Percentiles rank a stretch among this genome's conserved stretches.
Evolutionary conservation across 768 basidiomycete genomes (phyloP).

Genomic region (Leccinum subtestaceum): DNA sequence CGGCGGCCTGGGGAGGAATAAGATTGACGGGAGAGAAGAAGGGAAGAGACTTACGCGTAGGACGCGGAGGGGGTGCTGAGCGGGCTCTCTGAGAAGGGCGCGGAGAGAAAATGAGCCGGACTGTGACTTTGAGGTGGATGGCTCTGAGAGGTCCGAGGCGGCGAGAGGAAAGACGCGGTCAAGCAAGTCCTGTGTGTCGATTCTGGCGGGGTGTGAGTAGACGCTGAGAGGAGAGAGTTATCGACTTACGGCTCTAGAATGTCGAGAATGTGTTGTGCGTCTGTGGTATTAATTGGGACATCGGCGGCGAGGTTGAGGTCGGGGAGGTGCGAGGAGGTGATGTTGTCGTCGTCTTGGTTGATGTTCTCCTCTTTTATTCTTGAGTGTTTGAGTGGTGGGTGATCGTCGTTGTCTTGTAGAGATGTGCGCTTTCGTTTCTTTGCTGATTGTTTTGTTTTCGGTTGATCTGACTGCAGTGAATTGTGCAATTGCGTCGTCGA

Average conservation of each 20-base stretch:
- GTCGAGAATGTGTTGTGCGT: constrained; percentile 56
- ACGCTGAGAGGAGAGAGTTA: neutral
- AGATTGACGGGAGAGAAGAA: constrained; percentile 11
- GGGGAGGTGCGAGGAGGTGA: constrained; percentile 17
- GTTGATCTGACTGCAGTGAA: constrained; percentile 31
- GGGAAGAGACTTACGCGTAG: constrained; percentile 49
- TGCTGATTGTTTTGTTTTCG: constrained; percentile 30
- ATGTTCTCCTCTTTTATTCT: constrained; percentile 39
- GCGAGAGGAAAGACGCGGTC: constrained; percentile 73
- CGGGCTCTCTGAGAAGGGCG: constrained; percentile 50
- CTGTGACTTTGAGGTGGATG: constrained; percentile 38
- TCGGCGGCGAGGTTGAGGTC: constrained; percentile 43
- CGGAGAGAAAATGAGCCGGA: constrained; percentile 49
- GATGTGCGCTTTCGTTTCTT: constrained; percentile 72
- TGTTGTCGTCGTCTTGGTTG: constrained; percentile 21
- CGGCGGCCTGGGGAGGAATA: constrained; percentile 47
- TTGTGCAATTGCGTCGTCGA: constrained; percentile 43
- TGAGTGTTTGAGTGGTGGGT: constrained; percentile 47
- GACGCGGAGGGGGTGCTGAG: constrained; percentile 51
- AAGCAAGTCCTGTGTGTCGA: constrained; percentile 72
- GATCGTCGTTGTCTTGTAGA: constrained; percentile 40
- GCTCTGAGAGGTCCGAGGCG: constrained; percentile 36
- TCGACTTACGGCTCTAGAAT: constrained; percentile 53
- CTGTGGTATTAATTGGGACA: constrained; percentile 41
- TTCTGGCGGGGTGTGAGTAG: constrained; percentile 35